Conservation (phyloP, 176 grass and related monocot species). For the Lolium rigidum region DNA sequence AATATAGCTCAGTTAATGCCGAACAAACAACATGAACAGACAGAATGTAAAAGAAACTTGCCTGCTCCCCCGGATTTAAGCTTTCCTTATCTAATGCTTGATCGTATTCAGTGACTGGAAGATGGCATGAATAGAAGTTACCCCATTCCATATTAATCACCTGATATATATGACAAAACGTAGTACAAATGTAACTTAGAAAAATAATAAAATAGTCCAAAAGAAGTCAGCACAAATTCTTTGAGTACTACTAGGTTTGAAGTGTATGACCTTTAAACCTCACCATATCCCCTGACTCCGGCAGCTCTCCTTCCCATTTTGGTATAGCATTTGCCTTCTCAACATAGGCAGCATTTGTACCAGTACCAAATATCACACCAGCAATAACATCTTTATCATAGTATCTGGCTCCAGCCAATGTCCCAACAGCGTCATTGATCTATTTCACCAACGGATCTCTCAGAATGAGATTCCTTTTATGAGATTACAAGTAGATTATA, state of each 20-base stretch:
- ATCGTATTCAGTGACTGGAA: constrained; percentile 80
- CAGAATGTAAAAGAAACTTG: constrained; percentile 27
- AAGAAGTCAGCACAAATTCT: neutral
- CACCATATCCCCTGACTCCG: constrained; percentile 83
- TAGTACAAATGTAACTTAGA: neutral
- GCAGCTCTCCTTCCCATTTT: constrained; percentile 71
- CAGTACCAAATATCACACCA: constrained; percentile 91
- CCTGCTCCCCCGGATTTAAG: constrained; percentile 90
- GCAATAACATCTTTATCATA: constrained; percentile 70
- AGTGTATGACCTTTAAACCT: constrained; percentile 22
- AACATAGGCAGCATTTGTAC: constrained; percentile 94
- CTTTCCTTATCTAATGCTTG: constrained; percentile 70
- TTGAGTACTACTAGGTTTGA: constrained; percentile 5
- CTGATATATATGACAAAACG: constrained; percentile 44
- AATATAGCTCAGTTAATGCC: neutral
- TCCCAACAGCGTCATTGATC: constrained; percentile 93
- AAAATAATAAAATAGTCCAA: constrained; percentile 16
- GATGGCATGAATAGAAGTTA: constrained; percentile 64
- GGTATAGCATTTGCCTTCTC: constrained; percentile 71
- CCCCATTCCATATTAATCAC: constrained; percentile 99
- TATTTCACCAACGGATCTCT: constrained; percentile 46
- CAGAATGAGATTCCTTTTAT: neutral
- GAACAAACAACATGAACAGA: constrained; percentile 10
- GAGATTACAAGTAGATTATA: neutral
- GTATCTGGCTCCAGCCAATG: constrained; percentile 83